These are phyloP conservation scores for Trichosporon asahii DNA, from an alignment of 1,284 basidiomycete species.

Conservation along the genomic window DNA sequence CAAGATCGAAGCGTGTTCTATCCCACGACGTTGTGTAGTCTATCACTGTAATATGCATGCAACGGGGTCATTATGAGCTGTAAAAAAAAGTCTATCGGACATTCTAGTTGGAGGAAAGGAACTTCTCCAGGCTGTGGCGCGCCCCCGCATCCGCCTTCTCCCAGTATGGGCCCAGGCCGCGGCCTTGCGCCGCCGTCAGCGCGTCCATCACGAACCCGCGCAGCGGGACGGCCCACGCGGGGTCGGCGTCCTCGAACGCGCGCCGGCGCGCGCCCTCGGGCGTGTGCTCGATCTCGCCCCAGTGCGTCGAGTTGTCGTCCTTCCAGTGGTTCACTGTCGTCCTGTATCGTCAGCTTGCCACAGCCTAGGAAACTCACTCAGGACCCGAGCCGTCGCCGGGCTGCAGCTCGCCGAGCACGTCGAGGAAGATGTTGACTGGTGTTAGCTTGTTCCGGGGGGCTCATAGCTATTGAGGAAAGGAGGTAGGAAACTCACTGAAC, in stretches of 20 bases:
- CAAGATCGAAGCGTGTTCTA: too few species aligned
- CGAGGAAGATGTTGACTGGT: slow-evolving; percentile 77
- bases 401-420: slow-evolving; percentile 82
- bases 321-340: slow-evolving; percentile 34
- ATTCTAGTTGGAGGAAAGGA: slow-evolving; percentile 23
- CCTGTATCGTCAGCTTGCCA: slow-evolving; percentile 23
- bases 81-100: not conserved
- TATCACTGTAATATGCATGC: slow-evolving; percentile 6
- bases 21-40: not conserved
- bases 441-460: slow-evolving; percentile 41
- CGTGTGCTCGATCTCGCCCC: slow-evolving; percentile 43
- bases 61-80: not conserved
- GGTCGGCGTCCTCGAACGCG: slow-evolving; percentile 43
- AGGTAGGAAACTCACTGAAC: slow-evolving; percentile 35
- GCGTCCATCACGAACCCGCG: slow-evolving; percentile 42
- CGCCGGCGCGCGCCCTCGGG: slow-evolving; percentile 41
- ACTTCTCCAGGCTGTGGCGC: slow-evolving; percentile 44
- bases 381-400: slow-evolving; percentile 52
- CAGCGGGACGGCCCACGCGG: slow-evolving; percentile 42
- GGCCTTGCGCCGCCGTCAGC: slow-evolving; percentile 37
- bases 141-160: slow-evolving; percentile 49
- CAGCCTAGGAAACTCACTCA: slow-evolving; percentile 46
- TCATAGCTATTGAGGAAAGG: slow-evolving; percentile 60
- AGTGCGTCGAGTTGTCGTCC: slow-evolving; percentile 36
- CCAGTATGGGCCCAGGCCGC: slow-evolving; percentile 50